Conservation (phyloP, 2,329 filamentous ascomycete species). For the Colletotrichum phormii region DNA sequence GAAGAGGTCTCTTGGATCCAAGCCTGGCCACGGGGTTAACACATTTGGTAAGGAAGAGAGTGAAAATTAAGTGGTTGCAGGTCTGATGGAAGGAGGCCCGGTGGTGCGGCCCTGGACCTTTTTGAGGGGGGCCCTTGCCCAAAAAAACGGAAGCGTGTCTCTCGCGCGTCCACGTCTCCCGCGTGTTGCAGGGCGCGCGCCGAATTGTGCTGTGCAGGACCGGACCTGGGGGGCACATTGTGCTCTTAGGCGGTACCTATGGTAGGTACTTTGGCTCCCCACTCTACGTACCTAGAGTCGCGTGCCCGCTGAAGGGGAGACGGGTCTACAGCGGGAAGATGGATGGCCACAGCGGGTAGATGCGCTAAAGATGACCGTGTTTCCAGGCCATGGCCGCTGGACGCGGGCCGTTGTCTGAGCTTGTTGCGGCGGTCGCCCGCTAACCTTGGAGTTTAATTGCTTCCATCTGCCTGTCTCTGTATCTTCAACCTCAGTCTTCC, state of each 20-base stretch:
- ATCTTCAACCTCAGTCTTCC: not conserved
- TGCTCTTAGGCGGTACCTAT: not conserved
- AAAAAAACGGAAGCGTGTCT: slow-evolving; percentile 20
- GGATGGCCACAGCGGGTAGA: not conserved
- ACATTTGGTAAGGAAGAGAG: not conserved
- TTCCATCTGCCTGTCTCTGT: not conserved
- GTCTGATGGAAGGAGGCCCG: slow-evolving; percentile 42
- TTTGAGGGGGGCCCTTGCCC: slow-evolving; percentile 40
- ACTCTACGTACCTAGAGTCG: not conserved
- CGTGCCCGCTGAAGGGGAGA: not conserved
- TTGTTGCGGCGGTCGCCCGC: slow-evolving; percentile 3
- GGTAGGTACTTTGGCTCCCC: too few species aligned
- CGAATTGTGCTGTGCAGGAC: slow-evolving; percentile 7
- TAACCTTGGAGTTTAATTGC: slow-evolving; percentile 6
- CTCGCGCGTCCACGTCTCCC: slow-evolving; percentile 20
- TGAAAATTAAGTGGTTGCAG: slow-evolving; percentile 37
- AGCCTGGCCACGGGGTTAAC: not conserved
- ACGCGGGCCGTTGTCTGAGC: slow-evolving; percentile 23
- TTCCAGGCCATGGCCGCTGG: slow-evolving; percentile 18
- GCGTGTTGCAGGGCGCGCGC: slow-evolving; percentile 14
- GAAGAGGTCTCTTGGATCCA: slow-evolving; percentile 13
- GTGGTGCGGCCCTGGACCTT: slow-evolving; percentile 43
- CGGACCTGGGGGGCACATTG: not conserved
- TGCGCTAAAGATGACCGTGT: slow-evolving; percentile 8
- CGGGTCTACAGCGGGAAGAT: not conserved